Conservation (phyloP, 2,329 filamentous ascomycete species). For the Calonectria pauciramosa region DNA sequence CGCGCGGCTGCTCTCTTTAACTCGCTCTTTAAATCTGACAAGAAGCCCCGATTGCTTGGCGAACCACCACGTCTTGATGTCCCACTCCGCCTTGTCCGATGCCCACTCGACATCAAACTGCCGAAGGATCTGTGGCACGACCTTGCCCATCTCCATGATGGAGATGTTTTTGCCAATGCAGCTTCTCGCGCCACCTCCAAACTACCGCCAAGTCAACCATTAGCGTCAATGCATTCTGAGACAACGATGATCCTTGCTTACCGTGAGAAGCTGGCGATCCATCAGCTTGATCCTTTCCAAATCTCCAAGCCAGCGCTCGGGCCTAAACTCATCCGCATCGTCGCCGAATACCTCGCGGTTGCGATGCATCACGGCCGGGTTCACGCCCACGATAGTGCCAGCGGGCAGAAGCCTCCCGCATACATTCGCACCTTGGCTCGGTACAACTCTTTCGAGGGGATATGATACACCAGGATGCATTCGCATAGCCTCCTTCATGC, state of each 20-base stretch:
- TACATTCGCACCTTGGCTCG: conserved; percentile 7
- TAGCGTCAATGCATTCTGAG: not conserved
- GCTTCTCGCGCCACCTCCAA: conserved; percentile 65
- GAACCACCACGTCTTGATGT: not conserved
- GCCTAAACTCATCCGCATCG: conserved; percentile 67
- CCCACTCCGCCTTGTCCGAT: not conserved
- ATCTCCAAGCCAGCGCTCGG: conserved; percentile 64
- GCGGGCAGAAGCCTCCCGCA: conserved; percentile 16
- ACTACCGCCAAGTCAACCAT: conserved; percentile 42
- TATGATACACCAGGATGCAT: conserved; percentile 62
- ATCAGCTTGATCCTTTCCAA: conserved; percentile 29
- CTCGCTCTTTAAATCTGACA: not conserved
- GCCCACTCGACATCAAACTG: conserved; percentile 21
- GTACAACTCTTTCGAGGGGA: conserved; percentile 28
- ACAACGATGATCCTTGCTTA: not conserved
- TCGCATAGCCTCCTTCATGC: conserved; percentile 61
- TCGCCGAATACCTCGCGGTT: conserved; percentile 68
- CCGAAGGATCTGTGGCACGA: conserved; percentile 34
- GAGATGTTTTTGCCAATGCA: conserved; percentile 56
- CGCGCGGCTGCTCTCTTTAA: not conserved
- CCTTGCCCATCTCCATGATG: conserved; percentile 36
- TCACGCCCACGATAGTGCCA: conserved; percentile 55
- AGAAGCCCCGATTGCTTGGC: not conserved
- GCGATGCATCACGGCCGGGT: conserved; percentile 62
- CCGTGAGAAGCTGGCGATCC: conserved; percentile 39